These are phyloP conservation scores for Agrocybe pediades DNA, from an alignment of 768 basidiomycete species.

Conservation along the genomic window DNA sequence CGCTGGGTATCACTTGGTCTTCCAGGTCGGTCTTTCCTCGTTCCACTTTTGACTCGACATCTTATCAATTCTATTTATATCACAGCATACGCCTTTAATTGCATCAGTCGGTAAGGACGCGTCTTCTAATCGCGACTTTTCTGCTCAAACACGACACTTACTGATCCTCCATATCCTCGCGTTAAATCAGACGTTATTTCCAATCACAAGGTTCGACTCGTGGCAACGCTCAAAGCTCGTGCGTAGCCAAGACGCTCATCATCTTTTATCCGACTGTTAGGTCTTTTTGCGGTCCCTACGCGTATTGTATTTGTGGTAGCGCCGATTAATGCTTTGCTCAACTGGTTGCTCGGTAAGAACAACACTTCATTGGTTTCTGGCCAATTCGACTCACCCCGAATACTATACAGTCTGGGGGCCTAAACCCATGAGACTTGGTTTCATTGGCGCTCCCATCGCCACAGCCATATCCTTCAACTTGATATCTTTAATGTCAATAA, in stretches of 20 bases:
- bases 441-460: conserved; percentile 90
- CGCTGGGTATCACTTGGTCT: conserved; percentile 77
- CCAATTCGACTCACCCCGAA: background rate
- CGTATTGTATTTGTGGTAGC: conserved; percentile 81
- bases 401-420: conserved; percentile 78
- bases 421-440: conserved; percentile 75
- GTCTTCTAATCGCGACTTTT: background rate
- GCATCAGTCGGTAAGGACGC: conserved; percentile 39
- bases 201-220: conserved; percentile 70
- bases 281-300: conserved; percentile 84
- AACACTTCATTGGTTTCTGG: background rate
- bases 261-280: conserved; percentile 28
- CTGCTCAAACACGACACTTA: background rate
- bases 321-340: conserved; percentile 82
- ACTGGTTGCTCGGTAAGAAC: conserved; percentile 76
- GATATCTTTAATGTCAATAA: conserved; percentile 61
- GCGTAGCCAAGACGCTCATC: no score
- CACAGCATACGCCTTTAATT: conserved; percentile 50
- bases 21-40: conserved; percentile 46
- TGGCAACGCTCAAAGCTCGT: background rate
- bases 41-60: background rate
- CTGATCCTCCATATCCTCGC: background rate
- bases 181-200: conserved; percentile 59
- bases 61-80: conserved; percentile 1
- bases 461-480: conserved; percentile 89